Percentiles rank a stretch among this genome's conserved stretches.
These are phyloP conservation scores for Purpureocillium takamizusanense DNA, from an alignment of 2,329 filamentous ascomycete species.

Conservation along the genomic window DNA sequence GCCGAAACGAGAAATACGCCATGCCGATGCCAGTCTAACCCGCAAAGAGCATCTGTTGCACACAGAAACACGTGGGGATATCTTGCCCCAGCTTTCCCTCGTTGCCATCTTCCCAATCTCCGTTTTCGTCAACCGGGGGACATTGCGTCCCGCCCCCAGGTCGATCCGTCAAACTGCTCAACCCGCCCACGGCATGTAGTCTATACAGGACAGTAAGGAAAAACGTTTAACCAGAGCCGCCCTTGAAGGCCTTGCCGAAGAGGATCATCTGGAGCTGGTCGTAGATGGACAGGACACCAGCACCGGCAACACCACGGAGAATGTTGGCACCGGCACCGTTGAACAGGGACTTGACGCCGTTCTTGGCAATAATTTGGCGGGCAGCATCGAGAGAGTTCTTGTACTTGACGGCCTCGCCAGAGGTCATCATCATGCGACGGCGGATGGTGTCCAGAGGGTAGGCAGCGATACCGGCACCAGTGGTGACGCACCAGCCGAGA, in stretches of 20 bases:
- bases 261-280: conserved; percentile 98
- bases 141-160: conserved; percentile 27
- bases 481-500: conserved; percentile 98
- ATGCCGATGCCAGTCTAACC: conserved; percentile 41
- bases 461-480: conserved; percentile 99
- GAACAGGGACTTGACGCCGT: conserved; percentile 98
- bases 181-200: conserved; percentile 21
- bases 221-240: conserved; percentile 40
- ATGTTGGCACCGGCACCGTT: conserved; percentile 99
- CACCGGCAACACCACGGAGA: conserved; percentile 99
- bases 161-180: conserved; percentile 15
- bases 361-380: conserved; percentile 92
- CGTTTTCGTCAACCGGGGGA: conserved; percentile 31
- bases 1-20: conserved; percentile 35
- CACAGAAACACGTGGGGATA: conserved; percentile 28
- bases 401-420: conserved; percentile 98
- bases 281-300: conserved; percentile 99
- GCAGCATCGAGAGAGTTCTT: conserved; percentile 90
- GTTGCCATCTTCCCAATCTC: conserved; percentile 38
- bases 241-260: conserved; percentile 99
- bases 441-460: conserved; percentile 99
- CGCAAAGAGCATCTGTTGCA: conserved; percentile 33
- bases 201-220: conserved; percentile 31
- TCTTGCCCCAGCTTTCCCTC: conserved; percentile 31
- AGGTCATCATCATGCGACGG: conserved; percentile 99